These are phyloP conservation scores for Penicillium cosmopolitanum DNA, from an alignment of 495 filamentous ascomycete species.

Conservation along the genomic window DNA sequence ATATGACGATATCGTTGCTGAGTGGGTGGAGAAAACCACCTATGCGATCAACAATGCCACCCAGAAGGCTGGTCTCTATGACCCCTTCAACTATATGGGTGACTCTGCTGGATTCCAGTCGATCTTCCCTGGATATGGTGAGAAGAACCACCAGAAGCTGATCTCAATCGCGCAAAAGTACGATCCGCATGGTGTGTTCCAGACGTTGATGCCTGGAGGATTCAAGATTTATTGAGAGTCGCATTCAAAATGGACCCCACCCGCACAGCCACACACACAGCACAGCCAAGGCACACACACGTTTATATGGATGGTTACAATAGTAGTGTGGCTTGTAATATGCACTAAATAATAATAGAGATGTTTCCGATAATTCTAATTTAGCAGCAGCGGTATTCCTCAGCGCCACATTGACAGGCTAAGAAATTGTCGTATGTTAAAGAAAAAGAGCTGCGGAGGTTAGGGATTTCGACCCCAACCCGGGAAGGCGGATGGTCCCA, in stretches of 20 bases:
- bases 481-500: not conserved
- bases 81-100: slow-evolving; percentile 40
- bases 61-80: slow-evolving; percentile 34
- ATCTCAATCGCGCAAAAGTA: slow-evolving; percentile 45
- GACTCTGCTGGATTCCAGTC: slow-evolving; percentile 38
- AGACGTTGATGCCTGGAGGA: slow-evolving; percentile 47
- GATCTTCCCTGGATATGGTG: slow-evolving; percentile 52
- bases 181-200: slow-evolving; percentile 55
- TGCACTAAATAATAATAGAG: not conserved
- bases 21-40: slow-evolving; percentile 40
- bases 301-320: not conserved
- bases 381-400: not conserved
- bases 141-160: slow-evolving; percentile 42
- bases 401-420: not conserved
- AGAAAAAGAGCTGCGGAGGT: not conserved
- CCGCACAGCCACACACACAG: not conserved
- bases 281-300: not conserved
- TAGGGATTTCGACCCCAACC: slow-evolving; percentile 2
- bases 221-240: slow-evolving; percentile 34
- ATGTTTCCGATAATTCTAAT: not conserved
- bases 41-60: slow-evolving; percentile 40
- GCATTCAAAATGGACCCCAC: not conserved
- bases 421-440: not conserved
- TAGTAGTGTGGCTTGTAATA: not conserved
- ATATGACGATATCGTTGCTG: slow-evolving; percentile 35